A percentile compares a stretch with the other conserved stretches of the same genome.
Conservation (phyloP, 495 filamentous ascomycete species). For the Pseudoneurospora amorphoporcata region DNA sequence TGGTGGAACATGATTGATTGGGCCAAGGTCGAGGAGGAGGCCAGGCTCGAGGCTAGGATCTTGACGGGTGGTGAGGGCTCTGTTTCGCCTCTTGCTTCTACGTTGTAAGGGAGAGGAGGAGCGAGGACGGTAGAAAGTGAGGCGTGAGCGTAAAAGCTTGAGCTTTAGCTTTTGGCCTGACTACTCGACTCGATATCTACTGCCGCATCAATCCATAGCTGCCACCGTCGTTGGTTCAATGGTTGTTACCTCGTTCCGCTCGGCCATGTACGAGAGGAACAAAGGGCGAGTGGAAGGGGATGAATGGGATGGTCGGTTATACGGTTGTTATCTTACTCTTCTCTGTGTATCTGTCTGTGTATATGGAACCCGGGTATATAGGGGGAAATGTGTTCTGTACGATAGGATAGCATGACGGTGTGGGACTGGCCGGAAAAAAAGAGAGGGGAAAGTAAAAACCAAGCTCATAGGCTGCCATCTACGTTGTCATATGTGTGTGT, state of each 20-base stretch:
- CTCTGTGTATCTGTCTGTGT: background rate
- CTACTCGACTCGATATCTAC: background rate
- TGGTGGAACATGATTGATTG: slow-evolving; percentile 91
- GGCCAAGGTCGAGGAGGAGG: slow-evolving; percentile 48
- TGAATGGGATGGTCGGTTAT: background rate
- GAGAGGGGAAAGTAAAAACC: background rate
- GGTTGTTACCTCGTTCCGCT: background rate
- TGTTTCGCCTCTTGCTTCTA: background rate
- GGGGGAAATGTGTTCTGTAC: background rate
- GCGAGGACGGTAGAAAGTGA: background rate
- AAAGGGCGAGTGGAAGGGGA: background rate
- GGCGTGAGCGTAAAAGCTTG: background rate
- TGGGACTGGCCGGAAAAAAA: background rate
- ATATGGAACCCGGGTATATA: background rate
- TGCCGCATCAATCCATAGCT: background rate
- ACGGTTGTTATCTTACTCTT: background rate
- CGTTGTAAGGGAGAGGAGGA: background rate
- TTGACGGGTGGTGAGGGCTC: background rate
- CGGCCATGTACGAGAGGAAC: background rate
- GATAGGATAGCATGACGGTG: background rate
- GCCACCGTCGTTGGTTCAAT: background rate
- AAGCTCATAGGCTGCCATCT: background rate
- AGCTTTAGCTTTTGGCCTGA: background rate
- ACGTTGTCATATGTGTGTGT: background rate
- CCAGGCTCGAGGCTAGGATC: slow-evolving; percentile 8